These are phyloP conservation scores for Suillus subluteus DNA, from an alignment of 768 basidiomycete genomes.

Conservation along the genomic window DNA sequence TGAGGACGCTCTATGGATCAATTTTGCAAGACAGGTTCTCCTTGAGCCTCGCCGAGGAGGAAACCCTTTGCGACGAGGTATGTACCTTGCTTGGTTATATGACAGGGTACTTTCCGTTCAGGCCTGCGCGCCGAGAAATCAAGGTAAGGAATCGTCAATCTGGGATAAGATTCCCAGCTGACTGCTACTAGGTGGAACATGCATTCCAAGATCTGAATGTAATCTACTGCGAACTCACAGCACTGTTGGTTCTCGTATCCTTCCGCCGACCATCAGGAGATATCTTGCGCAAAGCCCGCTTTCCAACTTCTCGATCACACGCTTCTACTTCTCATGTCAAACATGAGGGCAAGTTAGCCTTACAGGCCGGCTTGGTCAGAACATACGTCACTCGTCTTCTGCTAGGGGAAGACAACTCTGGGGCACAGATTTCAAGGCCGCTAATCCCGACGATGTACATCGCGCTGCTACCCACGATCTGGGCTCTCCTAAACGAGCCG, in stretches of 20 bases:
- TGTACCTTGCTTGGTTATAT: constrained; percentile 70
- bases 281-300: constrained; percentile 10
- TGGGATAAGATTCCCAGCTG: constrained; percentile 4
- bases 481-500: constrained; percentile 67
- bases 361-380: constrained; percentile 56
- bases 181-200: constrained; percentile 56
- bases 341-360: constrained; percentile 25
- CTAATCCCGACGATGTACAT: constrained; percentile 62
- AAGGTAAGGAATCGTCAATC: constrained; percentile 43
- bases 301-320: constrained; percentile 17
- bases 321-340: constrained; percentile 23
- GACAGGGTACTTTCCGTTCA: constrained; percentile 85
- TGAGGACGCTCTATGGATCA: constrained; percentile 59
- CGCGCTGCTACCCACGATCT: constrained; percentile 75
- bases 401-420: constrained; percentile 47
- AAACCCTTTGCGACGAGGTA: constrained; percentile 49
- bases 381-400: constrained; percentile 66
- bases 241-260: constrained; percentile 55
- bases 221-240: constrained; percentile 76
- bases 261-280: constrained; percentile 18
- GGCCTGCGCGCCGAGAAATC: constrained; percentile 53
- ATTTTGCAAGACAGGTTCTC: constrained; percentile 50
- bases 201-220: constrained; percentile 73
- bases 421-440: constrained; percentile 49
- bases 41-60: constrained; percentile 30